Conservation (phyloP, 1,139 yeast species). For the Kluyveromyces marxianus region DNA sequence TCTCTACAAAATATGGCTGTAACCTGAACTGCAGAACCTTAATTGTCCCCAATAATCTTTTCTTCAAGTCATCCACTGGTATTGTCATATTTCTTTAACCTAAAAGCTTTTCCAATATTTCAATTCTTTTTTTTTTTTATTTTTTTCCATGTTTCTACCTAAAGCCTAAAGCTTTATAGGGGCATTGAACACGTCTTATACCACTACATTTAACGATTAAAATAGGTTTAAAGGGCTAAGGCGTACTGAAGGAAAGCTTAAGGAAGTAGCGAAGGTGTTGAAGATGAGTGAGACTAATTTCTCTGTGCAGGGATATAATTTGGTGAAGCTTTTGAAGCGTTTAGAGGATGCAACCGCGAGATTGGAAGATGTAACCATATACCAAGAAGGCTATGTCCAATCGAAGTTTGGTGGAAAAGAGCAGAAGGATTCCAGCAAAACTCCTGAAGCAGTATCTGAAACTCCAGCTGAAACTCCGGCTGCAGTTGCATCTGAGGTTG, state of each 20-base stretch:
- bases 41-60: too few species aligned
- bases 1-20: too few species aligned
- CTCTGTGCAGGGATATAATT: slow-evolving; percentile 70
- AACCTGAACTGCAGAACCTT: too few species aligned
- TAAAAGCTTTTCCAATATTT: too few species aligned
- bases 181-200: too few species aligned
- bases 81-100: too few species aligned
- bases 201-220: neutral
- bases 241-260: neutral
- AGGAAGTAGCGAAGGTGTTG: neutral
- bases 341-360: slow-evolving; percentile 92
- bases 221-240: neutral
- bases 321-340: slow-evolving; percentile 73
- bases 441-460: neutral
- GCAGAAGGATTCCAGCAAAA: neutral
- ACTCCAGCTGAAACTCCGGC: neutral
- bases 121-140: too few species aligned
- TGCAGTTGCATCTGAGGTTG: slow-evolving; percentile 13
- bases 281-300: slow-evolving; percentile 31
- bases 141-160: too few species aligned
- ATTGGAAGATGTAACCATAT: slow-evolving; percentile 78
- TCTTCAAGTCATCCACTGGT: too few species aligned
- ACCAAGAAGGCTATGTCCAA: slow-evolving; percentile 48
- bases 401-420: slow-evolving; percentile 18
- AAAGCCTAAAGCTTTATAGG: too few species aligned